Evolutionary conservation across 495 filamentous ascomycete species (phyloP), one percentile per base, ranked within the genome.

Genomic region (Massariosphaeria phaeospora): DNA sequence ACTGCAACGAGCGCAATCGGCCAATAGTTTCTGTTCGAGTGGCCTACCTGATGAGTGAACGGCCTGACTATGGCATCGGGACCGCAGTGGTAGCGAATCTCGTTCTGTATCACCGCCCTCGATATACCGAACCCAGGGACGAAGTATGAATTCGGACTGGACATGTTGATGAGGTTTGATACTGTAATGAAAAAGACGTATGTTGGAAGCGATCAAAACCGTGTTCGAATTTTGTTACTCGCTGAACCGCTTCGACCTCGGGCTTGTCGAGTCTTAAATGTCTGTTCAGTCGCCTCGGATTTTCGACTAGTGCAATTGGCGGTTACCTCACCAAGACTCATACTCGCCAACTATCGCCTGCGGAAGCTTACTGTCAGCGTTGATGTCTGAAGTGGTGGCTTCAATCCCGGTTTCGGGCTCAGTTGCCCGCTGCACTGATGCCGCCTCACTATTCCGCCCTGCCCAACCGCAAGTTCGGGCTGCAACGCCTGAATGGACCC

Each of bases 121-220:
- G 64, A 67, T 26, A 69, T 67, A 33, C 65, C 66, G 45, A 61
- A 69, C 7, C 66, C 66, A 11, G 66, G 64, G 2, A 69, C 55
- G 43, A 69, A 69, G 50, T 69, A 69, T 18, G 50, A 62, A 26
- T 66, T 65, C 40, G 48, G 8, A 10, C 42, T 52, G 31, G 59
- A 39, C 47, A 57, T 57, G 31, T 43, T 45, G 39, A 29, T 25
- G 23, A 39, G 13, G 29, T 35, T 9, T 34, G 20, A 34, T n/a
- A 11, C 18, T 7, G 4, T 25, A 30, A 26, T 20, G 17, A 39
- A 23, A 24, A 51, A 18, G 15, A 27, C n/a, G 11, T 41, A 51
- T 13, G 48, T 33, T 21, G 26, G 12, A 18, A 15, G 13, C 21
- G 29, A 48, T 31, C 24, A 20, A 23, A 33, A 35, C 45, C 9